phyloP scores from a whole-genome alignment of 495 filamentous ascomycete genomes.

The Acidomyces sp. region DNA sequence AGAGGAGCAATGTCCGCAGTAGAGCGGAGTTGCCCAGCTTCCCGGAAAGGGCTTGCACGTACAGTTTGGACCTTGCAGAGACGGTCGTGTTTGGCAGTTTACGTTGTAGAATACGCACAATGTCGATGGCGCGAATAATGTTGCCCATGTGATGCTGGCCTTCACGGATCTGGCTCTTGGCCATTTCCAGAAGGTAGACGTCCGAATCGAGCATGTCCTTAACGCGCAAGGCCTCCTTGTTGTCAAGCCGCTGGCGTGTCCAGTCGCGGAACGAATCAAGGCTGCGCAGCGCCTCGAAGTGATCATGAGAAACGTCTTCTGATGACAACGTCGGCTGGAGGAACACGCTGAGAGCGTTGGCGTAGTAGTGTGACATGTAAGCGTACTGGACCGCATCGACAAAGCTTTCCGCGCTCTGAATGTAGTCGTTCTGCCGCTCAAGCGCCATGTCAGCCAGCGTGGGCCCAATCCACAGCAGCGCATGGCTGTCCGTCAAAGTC shows the following conservation, averaged over 20 bases:
- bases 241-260: constrained; percentile 28
- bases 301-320: constrained; percentile 38
- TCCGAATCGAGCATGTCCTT: constrained; percentile 42
- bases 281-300: constrained; percentile 64
- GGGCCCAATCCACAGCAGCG: constrained; percentile 55
- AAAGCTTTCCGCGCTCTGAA: constrained; percentile 77
- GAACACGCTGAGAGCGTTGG: constrained; percentile 70
- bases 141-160: constrained; percentile 34
- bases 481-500: constrained; percentile 42
- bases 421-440: constrained; percentile 67
- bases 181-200: constrained; percentile 27
- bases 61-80: constrained; percentile 38
- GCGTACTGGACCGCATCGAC: constrained; percentile 63
- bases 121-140: constrained; percentile 35
- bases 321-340: constrained; percentile 25
- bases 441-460: constrained; percentile 48
- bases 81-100: constrained; percentile 31
- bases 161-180: constrained; percentile 20
- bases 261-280: constrained; percentile 66
- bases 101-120: constrained; percentile 35
- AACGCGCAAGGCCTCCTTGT: constrained; percentile 30
- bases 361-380: constrained; percentile 94
- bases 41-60: constrained; percentile 44
- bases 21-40: constrained; percentile 39
- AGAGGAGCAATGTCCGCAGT: constrained; percentile 42